Evolutionary conservation across 345 rosid species (phyloP).

Genomic region (Pistacia integerrima): DNA sequence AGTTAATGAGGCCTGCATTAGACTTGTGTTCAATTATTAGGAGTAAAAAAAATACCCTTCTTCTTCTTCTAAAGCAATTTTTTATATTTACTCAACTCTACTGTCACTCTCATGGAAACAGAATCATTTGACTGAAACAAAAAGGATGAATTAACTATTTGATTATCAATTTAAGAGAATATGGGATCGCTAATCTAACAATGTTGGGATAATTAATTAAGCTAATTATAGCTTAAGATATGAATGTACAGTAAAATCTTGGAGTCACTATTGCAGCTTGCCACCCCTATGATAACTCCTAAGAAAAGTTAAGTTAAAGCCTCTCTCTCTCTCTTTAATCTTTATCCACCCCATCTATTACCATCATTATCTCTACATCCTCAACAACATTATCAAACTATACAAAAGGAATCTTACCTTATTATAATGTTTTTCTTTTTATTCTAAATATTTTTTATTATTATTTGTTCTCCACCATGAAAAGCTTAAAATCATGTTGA

Average conservation of each 20-base stretch:
- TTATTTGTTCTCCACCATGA: slow-evolving; percentile 25
- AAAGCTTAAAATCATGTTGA: slow-evolving; percentile 16
- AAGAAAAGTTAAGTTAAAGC: slow-evolving; percentile 3
- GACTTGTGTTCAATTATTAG: neutral
- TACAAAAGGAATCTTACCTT: slow-evolving; percentile 29
- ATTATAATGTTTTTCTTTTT: slow-evolving; percentile 14
- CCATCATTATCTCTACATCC: slow-evolving; percentile 40
- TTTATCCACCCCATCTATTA: slow-evolving; percentile 27
- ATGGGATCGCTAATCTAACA: too few relatives aligned
- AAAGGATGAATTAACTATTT: too few relatives aligned
- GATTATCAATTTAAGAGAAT: too few relatives aligned
- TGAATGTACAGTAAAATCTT: slow-evolving; percentile 6
- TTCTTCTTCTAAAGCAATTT: too few relatives aligned
- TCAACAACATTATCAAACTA: slow-evolving; percentile 9
- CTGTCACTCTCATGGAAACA: too few relatives aligned
- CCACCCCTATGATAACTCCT: slow-evolving; percentile 11
- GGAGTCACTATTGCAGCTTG: neutral
- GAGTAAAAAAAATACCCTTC: too few relatives aligned
- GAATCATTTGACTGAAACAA: too few relatives aligned
- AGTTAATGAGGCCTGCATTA: neutral
- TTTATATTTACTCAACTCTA: too few relatives aligned
- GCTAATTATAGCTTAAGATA: too few relatives aligned
- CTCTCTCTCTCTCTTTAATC: slow-evolving; percentile 1
- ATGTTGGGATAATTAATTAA: too few relatives aligned
- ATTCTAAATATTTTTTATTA: neutral